A percentile compares a stretch with the other conserved stretches of the same genome.
phyloP scores from a whole-genome alignment of 2,329 filamentous ascomycete genomes.

The Tetracladium maxilliforme region DNA sequence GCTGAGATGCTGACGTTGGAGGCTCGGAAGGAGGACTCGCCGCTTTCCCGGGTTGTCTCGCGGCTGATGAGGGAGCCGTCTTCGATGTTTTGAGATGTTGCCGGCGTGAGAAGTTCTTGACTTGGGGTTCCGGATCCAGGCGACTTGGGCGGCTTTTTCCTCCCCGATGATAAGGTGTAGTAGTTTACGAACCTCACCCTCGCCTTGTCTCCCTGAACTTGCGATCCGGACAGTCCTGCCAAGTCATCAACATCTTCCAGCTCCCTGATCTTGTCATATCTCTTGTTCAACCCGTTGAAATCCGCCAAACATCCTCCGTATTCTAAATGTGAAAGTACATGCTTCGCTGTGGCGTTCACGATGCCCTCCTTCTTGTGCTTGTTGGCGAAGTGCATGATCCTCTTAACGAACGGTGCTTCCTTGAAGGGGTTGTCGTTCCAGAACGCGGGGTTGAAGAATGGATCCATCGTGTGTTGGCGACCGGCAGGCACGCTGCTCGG shows the following conservation, averaged over 20 bases:
- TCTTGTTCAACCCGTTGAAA: conserved; percentile 49
- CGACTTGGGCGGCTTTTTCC: conserved; percentile 40
- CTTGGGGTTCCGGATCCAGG: too few species aligned
- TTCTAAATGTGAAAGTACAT: conserved; percentile 68
- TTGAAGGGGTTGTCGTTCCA: conserved; percentile 63
- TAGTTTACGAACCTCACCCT: conserved; percentile 77
- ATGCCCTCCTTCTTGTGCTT: conserved; percentile 65
- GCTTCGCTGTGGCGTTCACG: conserved; percentile 52
- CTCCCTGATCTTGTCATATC: conserved; percentile 55
- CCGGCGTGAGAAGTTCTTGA: too few species aligned
- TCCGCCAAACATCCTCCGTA: conserved; percentile 74
- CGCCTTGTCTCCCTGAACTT: conserved; percentile 19
- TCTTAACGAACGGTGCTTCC: conserved; percentile 12
- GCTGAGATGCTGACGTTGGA: too few species aligned
- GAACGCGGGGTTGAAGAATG: conserved; percentile 64
- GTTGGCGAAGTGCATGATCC: conserved; percentile 59
- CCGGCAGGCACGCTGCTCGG: conserved; percentile 2
- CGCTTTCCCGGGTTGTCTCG: too few species aligned
- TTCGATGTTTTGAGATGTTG: too few species aligned
- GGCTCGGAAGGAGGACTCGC: too few species aligned
- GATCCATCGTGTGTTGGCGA: conserved; percentile 22
- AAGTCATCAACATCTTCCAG: conserved; percentile 58
- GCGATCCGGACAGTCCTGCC: conserved; percentile 8
- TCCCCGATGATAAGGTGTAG: conserved; percentile 73
- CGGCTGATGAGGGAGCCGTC: too few species aligned